Conservation (phyloP, 371 early-diverging fungal genomes). For the Mucor circinelloides region DNA sequence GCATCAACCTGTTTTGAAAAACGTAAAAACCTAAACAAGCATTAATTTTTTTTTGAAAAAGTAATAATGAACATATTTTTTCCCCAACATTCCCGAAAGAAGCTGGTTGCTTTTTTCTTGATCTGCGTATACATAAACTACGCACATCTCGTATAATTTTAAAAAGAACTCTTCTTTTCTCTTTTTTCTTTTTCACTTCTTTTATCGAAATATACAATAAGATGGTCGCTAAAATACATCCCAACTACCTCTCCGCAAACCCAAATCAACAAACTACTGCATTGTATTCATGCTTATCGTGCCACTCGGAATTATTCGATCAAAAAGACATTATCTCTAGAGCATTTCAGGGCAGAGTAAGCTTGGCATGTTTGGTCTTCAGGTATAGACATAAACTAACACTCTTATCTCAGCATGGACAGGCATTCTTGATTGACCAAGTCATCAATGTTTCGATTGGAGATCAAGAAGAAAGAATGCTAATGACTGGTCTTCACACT, state of each 20-base stretch:
- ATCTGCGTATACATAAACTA: too few species aligned
- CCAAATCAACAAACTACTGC: conserved; percentile 34
- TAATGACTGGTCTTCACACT: conserved; percentile 82
- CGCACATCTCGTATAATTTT: not conserved
- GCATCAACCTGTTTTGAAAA: too few species aligned
- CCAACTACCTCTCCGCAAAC: conserved; percentile 32
- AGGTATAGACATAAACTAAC: not conserved
- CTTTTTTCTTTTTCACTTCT: not conserved
- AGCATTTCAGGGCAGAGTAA: conserved; percentile 32
- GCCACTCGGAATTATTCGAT: conserved; percentile 67
- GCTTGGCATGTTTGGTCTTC: conserved; percentile 20
- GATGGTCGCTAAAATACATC: conserved; percentile 29
- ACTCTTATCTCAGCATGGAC: conserved; percentile 60
- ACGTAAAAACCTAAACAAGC: too few species aligned
- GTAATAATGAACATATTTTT: too few species aligned
- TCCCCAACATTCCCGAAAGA: too few species aligned
- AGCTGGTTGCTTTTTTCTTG: too few species aligned
- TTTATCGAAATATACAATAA: too few species aligned
- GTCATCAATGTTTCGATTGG: conserved; percentile 70
- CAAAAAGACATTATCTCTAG: conserved; percentile 66
- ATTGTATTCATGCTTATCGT: conserved; percentile 54
- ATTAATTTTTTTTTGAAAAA: too few species aligned
- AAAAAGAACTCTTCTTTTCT: not conserved
- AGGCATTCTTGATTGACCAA: conserved; percentile 67
- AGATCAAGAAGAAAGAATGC: conserved; percentile 61